These are phyloP conservation scores for Cladorrhinum samala DNA, from an alignment of 495 filamentous ascomycete species.

Conservation along the genomic window DNA sequence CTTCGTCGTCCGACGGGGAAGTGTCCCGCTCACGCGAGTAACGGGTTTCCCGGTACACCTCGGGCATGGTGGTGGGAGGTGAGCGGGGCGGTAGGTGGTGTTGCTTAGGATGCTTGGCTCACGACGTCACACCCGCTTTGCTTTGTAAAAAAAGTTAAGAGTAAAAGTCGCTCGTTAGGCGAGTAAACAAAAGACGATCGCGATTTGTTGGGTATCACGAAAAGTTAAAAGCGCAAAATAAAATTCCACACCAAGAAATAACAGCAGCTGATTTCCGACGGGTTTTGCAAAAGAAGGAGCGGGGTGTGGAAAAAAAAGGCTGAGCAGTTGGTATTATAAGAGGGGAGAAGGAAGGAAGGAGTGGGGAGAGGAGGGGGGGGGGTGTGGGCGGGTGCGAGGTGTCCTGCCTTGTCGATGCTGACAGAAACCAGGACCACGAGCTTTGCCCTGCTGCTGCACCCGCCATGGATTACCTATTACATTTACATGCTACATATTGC, in stretches of 20 bases:
- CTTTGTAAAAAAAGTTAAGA: not conserved
- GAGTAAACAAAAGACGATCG: not conserved
- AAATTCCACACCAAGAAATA: slow-evolving; percentile 1
- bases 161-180: slow-evolving; percentile 2
- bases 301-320: slow-evolving; percentile 8
- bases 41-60: slow-evolving; percentile 43
- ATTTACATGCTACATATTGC: not conserved
- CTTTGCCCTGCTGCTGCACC: not conserved
- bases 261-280: slow-evolving; percentile 3
- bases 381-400: not conserved
- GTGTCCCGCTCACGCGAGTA: slow-evolving; percentile 42
- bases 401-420: slow-evolving; percentile 4
- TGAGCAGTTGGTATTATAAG: slow-evolving; percentile 11
- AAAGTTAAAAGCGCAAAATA: slow-evolving; percentile 8
- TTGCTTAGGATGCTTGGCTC: not conserved
- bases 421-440: not conserved
- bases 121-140: slow-evolving; percentile 3
- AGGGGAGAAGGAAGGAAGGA: slow-evolving; percentile 1
- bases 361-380: not conserved
- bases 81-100: no score
- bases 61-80: slow-evolving; percentile 31
- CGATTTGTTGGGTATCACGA: slow-evolving; percentile 12
- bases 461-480: not conserved
- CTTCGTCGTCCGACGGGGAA: slow-evolving; percentile 44
- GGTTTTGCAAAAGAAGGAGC: not conserved